Evolutionary conservation across 1,139 yeast genomes (phyloP).

Genomic region (Trichomonascaceae sp.): DNA sequence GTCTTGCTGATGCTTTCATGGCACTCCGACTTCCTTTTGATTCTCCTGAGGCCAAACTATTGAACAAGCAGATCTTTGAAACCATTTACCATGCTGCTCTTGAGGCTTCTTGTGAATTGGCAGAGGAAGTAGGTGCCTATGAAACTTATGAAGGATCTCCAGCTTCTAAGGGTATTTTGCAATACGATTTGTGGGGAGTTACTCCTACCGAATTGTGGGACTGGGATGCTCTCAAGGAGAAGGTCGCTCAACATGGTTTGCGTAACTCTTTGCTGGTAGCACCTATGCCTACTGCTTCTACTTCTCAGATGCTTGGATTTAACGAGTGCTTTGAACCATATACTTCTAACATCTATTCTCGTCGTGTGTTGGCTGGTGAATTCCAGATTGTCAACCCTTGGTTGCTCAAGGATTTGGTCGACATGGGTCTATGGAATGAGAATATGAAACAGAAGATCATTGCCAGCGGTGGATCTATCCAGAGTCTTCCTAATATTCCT

Average conservation of each 20-base stretch:
- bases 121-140: constrained; percentile 59
- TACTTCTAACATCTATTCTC: constrained; percentile 70
- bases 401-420: constrained; percentile 61
- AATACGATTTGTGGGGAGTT: constrained; percentile 74
- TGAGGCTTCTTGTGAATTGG: constrained; percentile 73
- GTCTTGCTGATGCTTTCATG: constrained; percentile 81
- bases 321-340: constrained; percentile 78
- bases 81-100: constrained; percentile 85
- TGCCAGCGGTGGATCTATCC: constrained; percentile 71
- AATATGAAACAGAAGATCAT: constrained; percentile 64
- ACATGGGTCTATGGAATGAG: constrained; percentile 64
- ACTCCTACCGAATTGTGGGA: constrained; percentile 68
- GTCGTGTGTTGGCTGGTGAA: constrained; percentile 75
- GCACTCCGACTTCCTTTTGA: constrained; percentile 75
- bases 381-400: constrained; percentile 72
- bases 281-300: constrained; percentile 88
- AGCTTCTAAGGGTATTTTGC: constrained; percentile 70
- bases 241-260: constrained; percentile 49
- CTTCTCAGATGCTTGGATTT: constrained; percentile 73
- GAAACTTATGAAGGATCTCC: constrained; percentile 72
- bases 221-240: constrained; percentile 55
- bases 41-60: constrained; percentile 59
- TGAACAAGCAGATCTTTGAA: constrained; percentile 78
- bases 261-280: constrained; percentile 71
- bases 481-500: constrained; percentile 60